phyloP scores from a whole-genome alignment of 2,329 filamentous ascomycete species.

The Fusarium brevicatenulatum region DNA sequence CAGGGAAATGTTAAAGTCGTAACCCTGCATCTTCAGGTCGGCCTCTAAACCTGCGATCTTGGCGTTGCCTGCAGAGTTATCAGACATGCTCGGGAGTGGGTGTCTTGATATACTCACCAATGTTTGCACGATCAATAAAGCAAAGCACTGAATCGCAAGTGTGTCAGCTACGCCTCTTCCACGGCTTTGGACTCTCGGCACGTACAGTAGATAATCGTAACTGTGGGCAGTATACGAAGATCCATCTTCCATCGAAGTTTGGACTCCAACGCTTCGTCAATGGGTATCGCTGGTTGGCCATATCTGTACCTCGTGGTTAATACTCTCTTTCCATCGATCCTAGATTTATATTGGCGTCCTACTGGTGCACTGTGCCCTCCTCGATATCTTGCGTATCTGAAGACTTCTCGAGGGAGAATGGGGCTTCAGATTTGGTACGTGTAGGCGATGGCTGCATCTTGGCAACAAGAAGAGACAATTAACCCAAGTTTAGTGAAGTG shows the following conservation, averaged over 20 bases:
- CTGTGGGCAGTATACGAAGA: neutral
- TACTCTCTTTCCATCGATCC: neutral
- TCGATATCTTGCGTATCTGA: neutral
- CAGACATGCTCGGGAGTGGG: rapidly evolving
- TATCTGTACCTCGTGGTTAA: neutral
- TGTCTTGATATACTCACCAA: neutral
- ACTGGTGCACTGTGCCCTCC: neutral
- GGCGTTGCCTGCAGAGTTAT: neutral
- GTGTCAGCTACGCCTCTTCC: neutral
- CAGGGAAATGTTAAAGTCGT: neutral
- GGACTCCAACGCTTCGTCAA: neutral
- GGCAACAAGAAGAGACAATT: neutral
- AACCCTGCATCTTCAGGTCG: neutral
- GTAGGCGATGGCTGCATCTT: neutral
- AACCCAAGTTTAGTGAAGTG: too few species aligned
- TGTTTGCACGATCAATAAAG: neutral
- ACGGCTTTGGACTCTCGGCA: neutral
- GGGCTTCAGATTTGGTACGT: neutral
- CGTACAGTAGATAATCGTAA: neutral
- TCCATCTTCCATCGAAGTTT: slow-evolving; percentile 2
- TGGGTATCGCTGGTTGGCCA: neutral
- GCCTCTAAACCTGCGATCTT: neutral
- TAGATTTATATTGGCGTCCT: neutral
- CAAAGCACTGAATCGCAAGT: neutral
- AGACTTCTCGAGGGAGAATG: neutral